Evolutionary conservation across 2,329 filamentous ascomycete genomes (phyloP).

Genomic region (Camillea tinctor): DNA sequence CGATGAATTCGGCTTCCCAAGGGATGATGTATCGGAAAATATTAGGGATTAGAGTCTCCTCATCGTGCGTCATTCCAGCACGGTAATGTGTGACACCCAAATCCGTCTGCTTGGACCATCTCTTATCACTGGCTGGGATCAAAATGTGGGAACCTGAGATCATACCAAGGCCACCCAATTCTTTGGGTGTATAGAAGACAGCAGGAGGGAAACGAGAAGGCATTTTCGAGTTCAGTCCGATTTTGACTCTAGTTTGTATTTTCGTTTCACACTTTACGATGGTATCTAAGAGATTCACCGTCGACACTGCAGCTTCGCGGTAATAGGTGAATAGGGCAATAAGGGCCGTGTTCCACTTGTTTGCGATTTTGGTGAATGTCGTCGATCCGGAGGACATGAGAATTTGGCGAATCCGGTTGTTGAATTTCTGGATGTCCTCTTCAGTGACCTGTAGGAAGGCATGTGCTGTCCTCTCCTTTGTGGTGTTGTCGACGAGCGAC

Average conservation of each 20-base stretch:
- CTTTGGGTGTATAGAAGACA: conserved; percentile 98
- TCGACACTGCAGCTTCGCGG: conserved; percentile 94
- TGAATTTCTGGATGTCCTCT: conserved; percentile 98
- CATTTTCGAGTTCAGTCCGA: conserved; percentile 99
- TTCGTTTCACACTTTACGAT: conserved; percentile 99
- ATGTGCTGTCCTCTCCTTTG: conserved; percentile 94
- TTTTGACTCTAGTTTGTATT: conserved; percentile 98
- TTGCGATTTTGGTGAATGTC: conserved; percentile 99
- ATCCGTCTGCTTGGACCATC: conserved; percentile 98
- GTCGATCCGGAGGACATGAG: conserved; percentile 99
- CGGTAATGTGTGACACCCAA: conserved; percentile 96
- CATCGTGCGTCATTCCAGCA: conserved; percentile 96
- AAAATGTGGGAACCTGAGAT: conserved; percentile 98
- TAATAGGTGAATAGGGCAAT: conserved; percentile 99
- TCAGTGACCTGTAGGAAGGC: conserved; percentile 97
- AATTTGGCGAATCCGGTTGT: conserved; percentile 97
- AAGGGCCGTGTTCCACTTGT: conserved; percentile 98
- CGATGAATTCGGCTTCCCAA: conserved; percentile 98
- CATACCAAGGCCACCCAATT: conserved; percentile 95
- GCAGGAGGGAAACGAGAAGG: conserved; percentile 96
- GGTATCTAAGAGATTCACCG: conserved; percentile 88
- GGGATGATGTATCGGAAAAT: conserved; percentile 99
- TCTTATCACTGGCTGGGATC: conserved; percentile 95
- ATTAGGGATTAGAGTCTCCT: conserved; percentile 96
- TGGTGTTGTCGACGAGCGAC: conserved; percentile 94